Conservation (phyloP, 2,329 filamentous ascomycete genomes). For the Colletotrichum zoysiae region DNA sequence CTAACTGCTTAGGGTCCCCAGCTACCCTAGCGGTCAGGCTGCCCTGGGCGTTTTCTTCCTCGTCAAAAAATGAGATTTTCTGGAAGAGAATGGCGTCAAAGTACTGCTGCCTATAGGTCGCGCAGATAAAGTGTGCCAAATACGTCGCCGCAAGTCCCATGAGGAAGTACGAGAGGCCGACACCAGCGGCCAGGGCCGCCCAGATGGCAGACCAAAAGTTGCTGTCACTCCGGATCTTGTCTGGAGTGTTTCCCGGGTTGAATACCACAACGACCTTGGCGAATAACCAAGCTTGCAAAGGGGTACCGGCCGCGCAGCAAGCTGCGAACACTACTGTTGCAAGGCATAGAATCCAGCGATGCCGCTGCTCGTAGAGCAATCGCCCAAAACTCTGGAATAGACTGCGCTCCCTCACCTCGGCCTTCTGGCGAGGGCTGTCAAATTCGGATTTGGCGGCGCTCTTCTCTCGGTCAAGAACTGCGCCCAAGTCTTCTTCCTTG, state of each 20-base stretch:
- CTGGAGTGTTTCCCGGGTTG: constrained; percentile 47
- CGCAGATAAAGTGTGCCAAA: constrained; percentile 62
- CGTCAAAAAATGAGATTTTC: constrained; percentile 71
- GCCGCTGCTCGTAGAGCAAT: constrained; percentile 68
- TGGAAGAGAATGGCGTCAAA: constrained; percentile 71
- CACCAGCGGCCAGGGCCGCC: constrained; percentile 66
- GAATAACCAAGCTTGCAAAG: constrained; percentile 68
- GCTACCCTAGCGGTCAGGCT: constrained; percentile 69
- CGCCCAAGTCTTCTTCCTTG: constrained; percentile 57
- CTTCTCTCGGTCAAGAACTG: constrained; percentile 59
- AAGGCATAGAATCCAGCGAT: constrained; percentile 63
- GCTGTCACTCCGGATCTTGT: constrained; percentile 56
- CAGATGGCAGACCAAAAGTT: constrained; percentile 78
- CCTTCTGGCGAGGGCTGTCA: constrained; percentile 45
- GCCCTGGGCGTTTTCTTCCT: constrained; percentile 70
- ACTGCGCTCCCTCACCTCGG: constrained; percentile 56
- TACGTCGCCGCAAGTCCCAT: constrained; percentile 59
- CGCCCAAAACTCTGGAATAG: constrained; percentile 67
- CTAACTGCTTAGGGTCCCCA: constrained; percentile 69
- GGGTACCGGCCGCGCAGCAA: constrained; percentile 58
- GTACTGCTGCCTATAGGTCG: constrained; percentile 70
- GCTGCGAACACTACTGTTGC: constrained; percentile 63
- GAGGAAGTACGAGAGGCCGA: constrained; percentile 66
- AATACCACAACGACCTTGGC: constrained; percentile 67
- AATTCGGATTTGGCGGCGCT: constrained; percentile 57